Evolutionary conservation across 2,329 filamentous ascomycete species (phyloP), one percentile per base, ranked within the genome.

Genomic region (Westerdykella sp.): DNA sequence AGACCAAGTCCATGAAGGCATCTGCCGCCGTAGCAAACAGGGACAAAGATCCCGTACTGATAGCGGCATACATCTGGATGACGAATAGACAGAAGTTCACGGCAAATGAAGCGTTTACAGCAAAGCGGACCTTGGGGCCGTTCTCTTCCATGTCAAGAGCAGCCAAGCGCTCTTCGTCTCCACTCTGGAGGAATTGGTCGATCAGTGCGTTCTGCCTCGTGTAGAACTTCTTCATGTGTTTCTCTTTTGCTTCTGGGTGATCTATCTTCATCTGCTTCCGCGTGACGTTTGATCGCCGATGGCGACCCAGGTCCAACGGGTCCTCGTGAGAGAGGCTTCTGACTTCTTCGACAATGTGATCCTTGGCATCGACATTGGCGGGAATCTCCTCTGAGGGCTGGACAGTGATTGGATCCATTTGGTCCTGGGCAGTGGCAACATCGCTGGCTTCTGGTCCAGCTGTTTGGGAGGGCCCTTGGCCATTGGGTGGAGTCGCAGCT

Each of bases 21-120:
- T 83, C 80, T 36, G 80, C 79, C 21, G 80, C 76, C n/a, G 79
- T 83, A 13, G 79, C 79, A 48, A 83, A 81, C 15, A 83, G 71
- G 1, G 79, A 78, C 46, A 83, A 69, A 13, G 79, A 83, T 10
- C 75, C 75, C 1, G 77, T 80, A 28, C 74, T 74, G 41, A 79
- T 65, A 40, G 77, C 77, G 34, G 77, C 77, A 55, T 80, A 80
- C 41, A 79, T 60, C 65, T 80, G 77, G 45, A 80, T 79, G 56
- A 77, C 51, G 52, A 79, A 79, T 22, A 80, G 66, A 46, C 66
- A 77, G 44, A 66, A 66, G 50, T 68, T 67, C 46, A 68, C 64
- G 0, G 48, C 9, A 35, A 66, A 67, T 1, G 62, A 65, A 31
- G 62, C 65, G 45, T 67, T 68, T 39, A 68, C 63, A 2, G 65